Evolutionary conservation across 768 basidiomycete genomes (phyloP).

Genomic region (Kwoniella heveanensis): DNA sequence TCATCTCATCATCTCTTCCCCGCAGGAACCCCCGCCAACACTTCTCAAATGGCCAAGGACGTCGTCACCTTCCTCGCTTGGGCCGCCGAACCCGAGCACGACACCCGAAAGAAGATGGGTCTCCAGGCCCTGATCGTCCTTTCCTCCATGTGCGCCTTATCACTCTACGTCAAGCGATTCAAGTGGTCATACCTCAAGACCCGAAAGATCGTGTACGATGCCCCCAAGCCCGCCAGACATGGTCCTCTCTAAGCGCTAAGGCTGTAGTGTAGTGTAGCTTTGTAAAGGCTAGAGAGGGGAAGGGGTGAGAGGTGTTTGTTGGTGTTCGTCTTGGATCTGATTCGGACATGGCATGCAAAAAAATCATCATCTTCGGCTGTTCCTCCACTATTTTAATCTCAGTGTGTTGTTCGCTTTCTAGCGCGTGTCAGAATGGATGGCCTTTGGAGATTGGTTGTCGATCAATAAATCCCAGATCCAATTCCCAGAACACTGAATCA

Average conservation of each 20-base stretch:
- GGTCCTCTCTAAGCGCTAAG: slow-evolving; percentile 17
- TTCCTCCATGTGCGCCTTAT: slow-evolving; percentile 75
- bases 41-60: slow-evolving; percentile 99
- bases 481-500: no score
- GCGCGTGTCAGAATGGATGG: no score
- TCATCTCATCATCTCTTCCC: neutral
- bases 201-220: slow-evolving; percentile 69
- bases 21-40: slow-evolving; percentile 88
- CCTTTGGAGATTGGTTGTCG: no score
- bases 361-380: neutral
- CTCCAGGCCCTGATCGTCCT: slow-evolving; percentile 86
- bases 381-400: neutral
- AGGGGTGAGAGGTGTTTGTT: neutral
- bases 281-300: neutral
- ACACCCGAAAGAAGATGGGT: slow-evolving; percentile 95
- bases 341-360: slow-evolving; percentile 3
- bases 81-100: slow-evolving; percentile 97
- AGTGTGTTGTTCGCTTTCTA: neutral
- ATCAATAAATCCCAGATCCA: no score
- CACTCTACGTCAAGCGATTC: slow-evolving; percentile 90
- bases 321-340: neutral
- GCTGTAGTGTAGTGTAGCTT: neutral
- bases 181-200: slow-evolving; percentile 92
- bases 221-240: slow-evolving; percentile 42
- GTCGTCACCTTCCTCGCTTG: slow-evolving; percentile 92